Conservation (phyloP, 192 early-diverging fungal species). For the Dissophora globulifera region DNA sequence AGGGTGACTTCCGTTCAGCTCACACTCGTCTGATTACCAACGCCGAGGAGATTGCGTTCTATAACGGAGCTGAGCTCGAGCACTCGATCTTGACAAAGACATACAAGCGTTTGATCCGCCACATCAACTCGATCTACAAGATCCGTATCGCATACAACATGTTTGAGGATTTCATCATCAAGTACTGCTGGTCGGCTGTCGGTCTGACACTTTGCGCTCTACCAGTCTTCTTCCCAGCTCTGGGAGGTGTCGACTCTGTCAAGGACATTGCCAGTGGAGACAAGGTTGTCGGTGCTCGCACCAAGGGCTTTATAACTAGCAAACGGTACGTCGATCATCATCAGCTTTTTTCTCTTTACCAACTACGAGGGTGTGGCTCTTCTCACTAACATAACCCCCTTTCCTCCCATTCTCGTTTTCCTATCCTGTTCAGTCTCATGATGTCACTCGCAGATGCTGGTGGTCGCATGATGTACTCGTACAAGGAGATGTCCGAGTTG, state of each 20-base stretch:
- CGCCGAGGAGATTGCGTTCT: conserved; percentile 97
- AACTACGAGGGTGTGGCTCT: no score
- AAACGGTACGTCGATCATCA: conserved; percentile 77
- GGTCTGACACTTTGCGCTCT: conserved; percentile 85
- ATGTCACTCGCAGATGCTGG: conserved; percentile 91
- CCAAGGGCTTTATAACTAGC: conserved; percentile 91
- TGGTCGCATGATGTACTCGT: conserved; percentile 97
- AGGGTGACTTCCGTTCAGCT: conserved; percentile 92
- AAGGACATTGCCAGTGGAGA: conserved; percentile 53
- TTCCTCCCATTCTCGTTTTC: background rate
- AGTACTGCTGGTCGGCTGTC: conserved; percentile 95
- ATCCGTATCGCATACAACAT: conserved; percentile 93
- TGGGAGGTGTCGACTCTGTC: conserved; percentile 57
- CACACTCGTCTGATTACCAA: conserved; percentile 96
- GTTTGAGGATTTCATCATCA: conserved; percentile 96
- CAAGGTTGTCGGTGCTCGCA: conserved; percentile 64
- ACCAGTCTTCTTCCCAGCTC: conserved; percentile 85
- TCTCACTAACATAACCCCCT: no score
- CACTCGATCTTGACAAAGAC: conserved; percentile 80
- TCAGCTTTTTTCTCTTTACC: no score
- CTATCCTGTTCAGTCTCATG: conserved; percentile 71
- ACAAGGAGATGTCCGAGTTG: conserved; percentile 92
- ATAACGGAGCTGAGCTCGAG: conserved; percentile 88
- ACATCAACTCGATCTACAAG: conserved; percentile 88
- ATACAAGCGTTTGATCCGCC: conserved; percentile 81